Conservation (phyloP, 345 rosid species). For the Aegle marmelos region DNA sequence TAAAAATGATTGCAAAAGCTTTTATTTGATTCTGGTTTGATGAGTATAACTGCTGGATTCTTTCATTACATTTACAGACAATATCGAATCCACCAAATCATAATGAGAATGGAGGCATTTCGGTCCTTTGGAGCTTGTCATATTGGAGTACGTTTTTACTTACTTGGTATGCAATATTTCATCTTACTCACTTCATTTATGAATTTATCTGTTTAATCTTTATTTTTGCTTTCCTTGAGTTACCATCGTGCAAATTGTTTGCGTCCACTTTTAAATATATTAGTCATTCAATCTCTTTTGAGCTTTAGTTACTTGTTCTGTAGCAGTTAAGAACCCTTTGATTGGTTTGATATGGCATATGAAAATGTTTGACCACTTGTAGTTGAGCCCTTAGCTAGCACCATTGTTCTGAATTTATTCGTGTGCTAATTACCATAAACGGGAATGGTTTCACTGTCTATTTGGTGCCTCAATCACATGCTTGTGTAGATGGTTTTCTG, state of each 20-base stretch:
- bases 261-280: neutral
- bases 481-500: neutral
- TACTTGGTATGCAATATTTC: conserved; percentile 64
- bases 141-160: conserved; percentile 99
- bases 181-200: conserved; percentile 1
- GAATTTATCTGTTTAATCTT: neutral
- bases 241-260: neutral
- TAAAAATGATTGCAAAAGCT: neutral
- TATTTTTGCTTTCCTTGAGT: neutral
- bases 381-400: neutral
- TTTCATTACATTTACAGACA: conserved; percentile 36
- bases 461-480: neutral
- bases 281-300: neutral
- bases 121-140: conserved; percentile 97
- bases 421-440: neutral
- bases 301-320: neutral
- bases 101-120: conserved; percentile 54
- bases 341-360: neutral
- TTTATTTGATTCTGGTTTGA: neutral
- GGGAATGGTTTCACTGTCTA: neutral
- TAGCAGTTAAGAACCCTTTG: neutral
- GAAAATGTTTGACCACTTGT: neutral
- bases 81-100: conserved; percentile 41
- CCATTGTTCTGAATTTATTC: neutral
- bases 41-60: neutral